Percentiles rank a stretch among this genome's conserved stretches.
These are phyloP conservation scores for Saccharomyces eubayanus DNA, from an alignment of 805 yeast species.

Conservation along the genomic window DNA sequence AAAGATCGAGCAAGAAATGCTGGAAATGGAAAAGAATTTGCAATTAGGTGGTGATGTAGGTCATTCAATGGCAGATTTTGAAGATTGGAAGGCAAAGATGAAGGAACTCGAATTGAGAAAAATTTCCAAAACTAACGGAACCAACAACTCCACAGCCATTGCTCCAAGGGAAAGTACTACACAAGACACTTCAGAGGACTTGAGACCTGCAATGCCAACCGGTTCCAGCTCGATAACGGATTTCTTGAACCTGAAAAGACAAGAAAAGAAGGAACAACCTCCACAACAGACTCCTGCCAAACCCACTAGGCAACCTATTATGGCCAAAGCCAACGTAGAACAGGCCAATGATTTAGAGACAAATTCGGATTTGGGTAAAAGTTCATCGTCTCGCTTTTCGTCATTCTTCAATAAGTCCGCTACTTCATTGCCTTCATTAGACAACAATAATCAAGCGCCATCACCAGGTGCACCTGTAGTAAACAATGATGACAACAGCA, in stretches of 20 bases:
- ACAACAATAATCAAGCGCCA: neutral
- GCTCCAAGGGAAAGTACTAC: neutral
- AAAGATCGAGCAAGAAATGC: conserved; percentile 28
- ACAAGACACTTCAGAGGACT: conserved; percentile 3
- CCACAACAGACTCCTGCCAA: neutral
- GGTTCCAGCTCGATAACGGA: conserved; percentile 28
- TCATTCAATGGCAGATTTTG: conserved; percentile 35
- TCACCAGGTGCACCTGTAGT: neutral
- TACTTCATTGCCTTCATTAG: conserved; percentile 4
- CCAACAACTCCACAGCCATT: neutral
- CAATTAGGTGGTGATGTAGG: conserved; percentile 21
- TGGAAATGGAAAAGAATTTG: conserved; percentile 28
- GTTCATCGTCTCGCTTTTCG: conserved; percentile 30
- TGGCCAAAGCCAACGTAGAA: neutral
- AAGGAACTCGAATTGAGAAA: conserved; percentile 32
- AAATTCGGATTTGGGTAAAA: conserved; percentile 6
- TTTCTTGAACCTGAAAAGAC: conserved; percentile 18
- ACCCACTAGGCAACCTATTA: neutral
- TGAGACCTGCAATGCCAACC: conserved; percentile 8
- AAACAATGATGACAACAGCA: neutral
- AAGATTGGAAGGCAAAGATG: conserved; percentile 34
- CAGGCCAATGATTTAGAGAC: neutral
- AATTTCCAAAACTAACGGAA: neutral
- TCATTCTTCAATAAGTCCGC: conserved; percentile 27
- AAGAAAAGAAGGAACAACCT: neutral